These are phyloP conservation scores for Trichaptum fuscoviolaceum DNA, from an alignment of 768 basidiomycete genomes.

Conservation along the genomic window DNA sequence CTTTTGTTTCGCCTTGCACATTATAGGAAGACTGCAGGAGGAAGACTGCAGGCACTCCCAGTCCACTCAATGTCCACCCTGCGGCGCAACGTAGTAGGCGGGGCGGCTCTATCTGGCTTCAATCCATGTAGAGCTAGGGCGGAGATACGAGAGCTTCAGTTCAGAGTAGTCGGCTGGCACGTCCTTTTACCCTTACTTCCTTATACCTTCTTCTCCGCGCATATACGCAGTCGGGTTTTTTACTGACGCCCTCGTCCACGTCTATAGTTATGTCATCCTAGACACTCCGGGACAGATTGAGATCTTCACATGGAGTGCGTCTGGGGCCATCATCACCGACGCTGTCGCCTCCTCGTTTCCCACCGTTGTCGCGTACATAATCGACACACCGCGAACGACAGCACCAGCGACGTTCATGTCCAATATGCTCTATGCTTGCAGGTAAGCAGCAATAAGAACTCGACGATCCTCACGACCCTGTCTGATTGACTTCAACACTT, in stretches of 20 bases:
- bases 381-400: constrained; percentile 93
- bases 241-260: not conserved
- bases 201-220: constrained; percentile 1
- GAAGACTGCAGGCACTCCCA: too few species aligned
- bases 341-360: constrained; percentile 91
- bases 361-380: constrained; percentile 92
- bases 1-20: constrained; percentile 1
- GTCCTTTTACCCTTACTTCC: constrained; percentile 7
- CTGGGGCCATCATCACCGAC: constrained; percentile 97
- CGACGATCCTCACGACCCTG: not conserved
- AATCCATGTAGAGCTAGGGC: too few species aligned
- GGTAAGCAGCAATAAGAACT: constrained; percentile 38
- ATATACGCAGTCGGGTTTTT: not conserved
- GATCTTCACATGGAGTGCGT: constrained; percentile 99
- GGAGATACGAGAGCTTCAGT: too few species aligned
- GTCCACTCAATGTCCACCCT: not conserved
- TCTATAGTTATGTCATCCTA: constrained; percentile 78
- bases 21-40: constrained; percentile 3
- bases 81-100: too few species aligned
- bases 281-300: constrained; percentile 99
- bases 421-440: constrained; percentile 99
- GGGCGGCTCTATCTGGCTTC: too few species aligned
- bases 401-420: constrained; percentile 99
- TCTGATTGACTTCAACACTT: not conserved
- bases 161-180: not conserved